Conservation (phyloP, 371 early-diverging fungal species). For the Mucor sp. region DNA sequence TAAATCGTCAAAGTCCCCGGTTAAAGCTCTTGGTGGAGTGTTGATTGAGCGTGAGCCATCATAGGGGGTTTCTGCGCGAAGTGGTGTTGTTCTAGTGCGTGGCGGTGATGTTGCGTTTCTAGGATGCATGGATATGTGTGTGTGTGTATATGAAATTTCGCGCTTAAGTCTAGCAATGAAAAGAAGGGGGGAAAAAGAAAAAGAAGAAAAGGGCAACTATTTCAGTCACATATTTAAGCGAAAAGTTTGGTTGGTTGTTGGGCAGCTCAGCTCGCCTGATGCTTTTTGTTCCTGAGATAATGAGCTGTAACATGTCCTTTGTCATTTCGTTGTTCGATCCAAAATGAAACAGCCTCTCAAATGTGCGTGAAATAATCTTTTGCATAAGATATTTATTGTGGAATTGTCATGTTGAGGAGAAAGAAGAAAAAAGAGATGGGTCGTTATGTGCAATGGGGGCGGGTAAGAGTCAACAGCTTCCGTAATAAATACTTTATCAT, state of each 20-base stretch:
- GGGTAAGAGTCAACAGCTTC: not conserved
- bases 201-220: not conserved
- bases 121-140: not conserved
- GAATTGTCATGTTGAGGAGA: not conserved
- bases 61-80: not conserved
- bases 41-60: not conserved
- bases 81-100: not conserved
- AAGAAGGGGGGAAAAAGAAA: not conserved
- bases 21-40: not conserved
- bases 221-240: not conserved
- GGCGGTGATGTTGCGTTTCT: slow-evolving; percentile 5
- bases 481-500: not conserved
- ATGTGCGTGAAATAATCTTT: not conserved
- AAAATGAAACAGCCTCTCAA: too few relatives aligned
- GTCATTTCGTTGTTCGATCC: not conserved
- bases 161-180: not conserved
- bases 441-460: not conserved
- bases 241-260: not conserved
- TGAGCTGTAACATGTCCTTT: not conserved
- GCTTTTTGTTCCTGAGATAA: too few relatives aligned
- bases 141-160: not conserved
- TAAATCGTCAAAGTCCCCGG: slow-evolving; percentile 1
- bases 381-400: not conserved
- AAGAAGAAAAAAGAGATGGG: not conserved
- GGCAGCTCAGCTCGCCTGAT: not conserved